Percentiles rank a stretch among this genome's conserved stretches.
Evolutionary conservation across 768 basidiomycete species (phyloP).

Genomic region (Termitomyces sp.): DNA sequence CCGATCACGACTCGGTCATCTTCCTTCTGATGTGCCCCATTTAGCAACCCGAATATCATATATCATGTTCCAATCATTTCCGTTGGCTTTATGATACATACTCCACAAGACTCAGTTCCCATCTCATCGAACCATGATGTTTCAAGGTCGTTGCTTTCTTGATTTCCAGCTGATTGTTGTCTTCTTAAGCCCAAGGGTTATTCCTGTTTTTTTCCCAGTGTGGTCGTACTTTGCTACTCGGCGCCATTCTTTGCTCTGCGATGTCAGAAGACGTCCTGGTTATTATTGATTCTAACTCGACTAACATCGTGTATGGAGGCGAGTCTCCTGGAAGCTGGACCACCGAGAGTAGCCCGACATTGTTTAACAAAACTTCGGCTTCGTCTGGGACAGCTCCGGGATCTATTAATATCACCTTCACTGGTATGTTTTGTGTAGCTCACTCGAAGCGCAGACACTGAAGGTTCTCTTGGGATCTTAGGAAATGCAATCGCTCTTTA

Average conservation of each 20-base stretch:
- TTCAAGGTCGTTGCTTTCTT: neutral
- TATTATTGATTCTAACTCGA: neutral
- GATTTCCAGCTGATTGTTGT: neutral
- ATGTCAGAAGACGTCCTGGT: neutral
- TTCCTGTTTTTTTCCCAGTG: neutral
- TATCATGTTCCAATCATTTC: neutral
- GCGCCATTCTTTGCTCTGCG: neutral
- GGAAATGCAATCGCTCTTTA: slow-evolving; percentile 1
- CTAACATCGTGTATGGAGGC: neutral
- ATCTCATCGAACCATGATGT: neutral
- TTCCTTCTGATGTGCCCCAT: neutral
- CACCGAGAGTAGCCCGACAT: neutral
- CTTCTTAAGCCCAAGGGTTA: neutral
- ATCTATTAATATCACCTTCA: neutral
- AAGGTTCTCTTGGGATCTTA: neutral
- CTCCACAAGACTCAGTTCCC: neutral
- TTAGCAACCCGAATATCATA: neutral
- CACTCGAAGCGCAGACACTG: neutral
- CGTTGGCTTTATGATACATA: neutral
- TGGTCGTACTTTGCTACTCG: neutral
- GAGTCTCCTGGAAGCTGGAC: neutral
- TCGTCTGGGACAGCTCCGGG: neutral
- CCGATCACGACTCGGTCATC: too few species aligned
- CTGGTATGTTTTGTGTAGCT: neutral
- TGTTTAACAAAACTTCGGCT: neutral